phyloP scores from a whole-genome alignment of 2,329 filamentous ascomycete species.

The Xylaria sp. region DNA sequence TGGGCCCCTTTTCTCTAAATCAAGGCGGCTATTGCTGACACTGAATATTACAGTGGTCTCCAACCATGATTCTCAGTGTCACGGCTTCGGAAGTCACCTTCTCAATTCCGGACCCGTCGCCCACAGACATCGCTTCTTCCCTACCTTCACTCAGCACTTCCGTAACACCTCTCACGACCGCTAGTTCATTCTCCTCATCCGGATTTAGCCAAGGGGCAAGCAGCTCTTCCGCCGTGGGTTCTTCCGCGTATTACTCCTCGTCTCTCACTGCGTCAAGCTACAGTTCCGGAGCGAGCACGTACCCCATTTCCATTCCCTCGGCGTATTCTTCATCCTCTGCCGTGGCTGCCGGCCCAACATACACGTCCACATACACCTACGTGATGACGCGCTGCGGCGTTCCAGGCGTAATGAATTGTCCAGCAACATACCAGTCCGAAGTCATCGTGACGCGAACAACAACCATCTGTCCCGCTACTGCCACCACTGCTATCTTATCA shows the following conservation, averaged over 20 bases:
- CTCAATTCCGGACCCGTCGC: constrained; percentile 5
- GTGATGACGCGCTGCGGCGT: constrained; percentile 29
- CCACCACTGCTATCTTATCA: not conserved
- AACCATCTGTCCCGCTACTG: constrained; percentile 22
- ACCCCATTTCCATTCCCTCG: constrained; percentile 10
- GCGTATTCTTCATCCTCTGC: constrained; percentile 5
- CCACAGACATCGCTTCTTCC: constrained; percentile 11
- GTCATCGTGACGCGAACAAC: constrained; percentile 31
- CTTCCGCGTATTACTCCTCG: not conserved
- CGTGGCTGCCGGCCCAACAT: constrained; percentile 11
- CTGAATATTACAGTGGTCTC: constrained; percentile 4
- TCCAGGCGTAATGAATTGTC: constrained; percentile 31
- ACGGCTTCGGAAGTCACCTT: constrained; percentile 15
- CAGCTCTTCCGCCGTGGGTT: not conserved
- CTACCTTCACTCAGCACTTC: not conserved
- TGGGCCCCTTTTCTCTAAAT: not conserved
- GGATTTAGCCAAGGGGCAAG: constrained; percentile 4
- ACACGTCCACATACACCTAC: constrained; percentile 33
- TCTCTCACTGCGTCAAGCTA: not conserved
- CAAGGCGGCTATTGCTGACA: not conserved
- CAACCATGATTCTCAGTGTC: constrained; percentile 16
- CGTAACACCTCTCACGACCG: not conserved
- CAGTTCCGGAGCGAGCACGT: constrained; percentile 9
- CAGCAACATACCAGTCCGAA: constrained; percentile 29
- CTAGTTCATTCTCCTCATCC: not conserved